These are phyloP conservation scores for Whalleya microplaca DNA, from an alignment of 2,329 filamentous ascomycete genomes.

Conservation along the genomic window DNA sequence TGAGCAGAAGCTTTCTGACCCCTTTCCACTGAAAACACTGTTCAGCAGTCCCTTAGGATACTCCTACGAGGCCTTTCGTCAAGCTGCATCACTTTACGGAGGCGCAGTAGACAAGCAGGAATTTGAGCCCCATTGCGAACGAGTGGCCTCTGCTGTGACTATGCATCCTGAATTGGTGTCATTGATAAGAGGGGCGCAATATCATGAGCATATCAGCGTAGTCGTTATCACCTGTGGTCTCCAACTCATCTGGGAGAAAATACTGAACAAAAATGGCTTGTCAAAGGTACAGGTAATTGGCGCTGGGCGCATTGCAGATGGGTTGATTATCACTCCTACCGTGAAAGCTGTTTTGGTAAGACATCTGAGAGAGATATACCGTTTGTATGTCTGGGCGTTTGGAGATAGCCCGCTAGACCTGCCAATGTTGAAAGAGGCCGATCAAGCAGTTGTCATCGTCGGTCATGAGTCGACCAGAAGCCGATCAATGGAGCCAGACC, in stretches of 20 bases:
- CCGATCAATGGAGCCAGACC: constrained; percentile 53
- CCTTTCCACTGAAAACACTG: constrained; percentile 43
- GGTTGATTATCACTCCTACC: constrained; percentile 52
- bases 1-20: not conserved
- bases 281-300: constrained; percentile 55
- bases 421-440: constrained; percentile 56
- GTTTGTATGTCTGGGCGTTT: constrained; percentile 55
- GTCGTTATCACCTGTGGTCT: constrained; percentile 61
- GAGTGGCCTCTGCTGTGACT: constrained; percentile 44
- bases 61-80: constrained; percentile 57
- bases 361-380: constrained; percentile 40
- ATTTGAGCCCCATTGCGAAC: constrained; percentile 50
- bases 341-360: constrained; percentile 54
- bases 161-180: constrained; percentile 53
- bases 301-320: constrained; percentile 50
- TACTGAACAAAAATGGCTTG: constrained; percentile 50
- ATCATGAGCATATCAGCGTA: constrained; percentile 44
- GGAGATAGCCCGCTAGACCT: constrained; percentile 65
- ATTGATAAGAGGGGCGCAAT: constrained; percentile 43
- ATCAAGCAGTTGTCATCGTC: constrained; percentile 60
- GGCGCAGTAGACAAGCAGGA: constrained; percentile 40
- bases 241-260: constrained; percentile 56
- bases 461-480: constrained; percentile 51
- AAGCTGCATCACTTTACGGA: constrained; percentile 58
- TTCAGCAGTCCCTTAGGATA: constrained; percentile 54